Evolutionary conservation across 2,329 filamentous ascomycete genomes (phyloP), one percentile per base, ranked within the genome.

Genomic region (Ramularia collo-cygni): DNA sequence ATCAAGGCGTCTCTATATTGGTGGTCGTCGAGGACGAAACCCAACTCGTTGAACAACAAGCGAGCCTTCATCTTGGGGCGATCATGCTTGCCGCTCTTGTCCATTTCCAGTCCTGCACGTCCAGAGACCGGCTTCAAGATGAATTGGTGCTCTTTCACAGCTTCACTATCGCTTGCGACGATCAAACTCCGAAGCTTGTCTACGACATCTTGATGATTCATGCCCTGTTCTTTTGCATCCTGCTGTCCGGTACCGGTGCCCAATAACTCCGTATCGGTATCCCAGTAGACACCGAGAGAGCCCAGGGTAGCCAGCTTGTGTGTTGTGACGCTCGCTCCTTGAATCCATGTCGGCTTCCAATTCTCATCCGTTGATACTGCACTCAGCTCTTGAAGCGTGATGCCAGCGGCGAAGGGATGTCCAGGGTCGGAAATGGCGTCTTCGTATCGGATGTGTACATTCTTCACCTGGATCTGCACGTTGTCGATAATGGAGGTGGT

Each of bases 401-500:
- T 62, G 35, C 93, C 92, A 4, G 94, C 76, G 4, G 92, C 87
- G 56, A 98, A 98, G 0, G 93, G 90, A 61, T 98, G 92, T 1
- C 88, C 89, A 0, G 90, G 89, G 8, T 89, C 85, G 14, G 92
- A 93, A 55, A 98, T 87, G 10, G 90, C 89, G 65, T 99, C 92
- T 65, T 99, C 92, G 65, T 98, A 99, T 54, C 92, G 85, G 49
- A 98, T 78, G 63, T 99, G 92, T 44, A 99, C 95, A 61, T 96
- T 98, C 72, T 95, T 96, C 64, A 99, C 81, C 16, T 85, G 92
- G 54, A 98, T 86, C 64, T 99, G 92, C 28, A 99, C 73, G 58
- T 99, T 99, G 72, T 98, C 92, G 59, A 96, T 87, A 58, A 99
- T 94, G 54, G 95, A 95, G 27, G 90, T 95, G 34, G 90, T 81